Conservation (phyloP, 805 yeast species). For the Komagataella pseudopastoris region DNA sequence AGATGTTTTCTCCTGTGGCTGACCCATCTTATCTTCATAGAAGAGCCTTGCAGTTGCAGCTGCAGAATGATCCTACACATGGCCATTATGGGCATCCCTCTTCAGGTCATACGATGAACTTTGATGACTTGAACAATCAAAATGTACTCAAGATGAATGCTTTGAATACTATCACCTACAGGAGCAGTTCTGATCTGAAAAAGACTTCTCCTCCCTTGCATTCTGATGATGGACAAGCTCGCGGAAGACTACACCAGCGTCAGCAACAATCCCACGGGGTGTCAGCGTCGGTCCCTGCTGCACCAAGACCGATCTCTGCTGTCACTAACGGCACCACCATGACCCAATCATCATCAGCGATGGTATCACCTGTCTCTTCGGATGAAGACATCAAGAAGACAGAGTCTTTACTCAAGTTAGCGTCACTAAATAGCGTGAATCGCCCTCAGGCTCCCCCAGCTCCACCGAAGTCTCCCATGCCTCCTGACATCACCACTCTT, state of each 20-base stretch:
- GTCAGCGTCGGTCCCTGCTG: background rate
- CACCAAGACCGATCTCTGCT: background rate
- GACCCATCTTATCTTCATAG: constrained; percentile 10
- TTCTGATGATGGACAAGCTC: background rate
- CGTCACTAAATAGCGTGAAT: constrained; percentile 1
- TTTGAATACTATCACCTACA: constrained; percentile 45
- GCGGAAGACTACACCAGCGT: background rate
- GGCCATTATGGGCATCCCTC: background rate
- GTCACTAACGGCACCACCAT: background rate
- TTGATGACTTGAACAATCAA: constrained; percentile 6
- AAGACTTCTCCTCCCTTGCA: background rate
- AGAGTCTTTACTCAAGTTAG: constrained; percentile 1
- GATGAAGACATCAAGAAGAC: background rate
- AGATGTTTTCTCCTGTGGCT: constrained; percentile 15
- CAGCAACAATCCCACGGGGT: background rate
- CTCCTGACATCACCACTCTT: constrained; percentile 35
- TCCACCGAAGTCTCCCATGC: constrained; percentile 26
- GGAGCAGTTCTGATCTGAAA: constrained; percentile 10
- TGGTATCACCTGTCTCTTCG: background rate
- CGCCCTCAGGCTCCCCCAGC: constrained; percentile 7
- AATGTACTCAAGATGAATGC: constrained; percentile 54
- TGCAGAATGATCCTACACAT: background rate
- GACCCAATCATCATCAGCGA: constrained; percentile 7
- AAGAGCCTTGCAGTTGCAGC: constrained; percentile 9
- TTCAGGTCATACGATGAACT: constrained; percentile 3